Base-by-base conservation (phyloP, 352 stramenopile species). In the Pythium biforme region DNA sequence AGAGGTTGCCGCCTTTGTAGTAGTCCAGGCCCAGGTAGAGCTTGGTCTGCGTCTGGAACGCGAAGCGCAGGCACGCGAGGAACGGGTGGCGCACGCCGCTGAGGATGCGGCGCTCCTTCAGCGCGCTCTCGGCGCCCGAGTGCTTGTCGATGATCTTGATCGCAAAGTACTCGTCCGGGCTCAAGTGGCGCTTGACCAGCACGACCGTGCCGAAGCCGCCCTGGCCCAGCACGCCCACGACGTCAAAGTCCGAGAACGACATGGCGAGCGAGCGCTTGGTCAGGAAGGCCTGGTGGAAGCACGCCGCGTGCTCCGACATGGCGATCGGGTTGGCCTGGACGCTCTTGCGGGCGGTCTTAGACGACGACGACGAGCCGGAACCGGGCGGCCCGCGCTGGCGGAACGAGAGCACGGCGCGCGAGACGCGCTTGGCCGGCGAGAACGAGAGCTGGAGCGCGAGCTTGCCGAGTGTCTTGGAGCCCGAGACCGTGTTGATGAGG, bases 81-180 rank as follows among this genome's bases (percentile, higher is more conserved):
- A 94, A 94, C 53, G 85, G 85, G 54, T 94, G 85, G 31, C 79
- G 82, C 31, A 94, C 75, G 23, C 79, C 83, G 17, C 78, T 89
- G 64, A 94, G 60, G 39, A 94, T 94, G 23, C 81, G 79, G 6
- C 81, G 74, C 56, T 94, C 85, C 48, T 91, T 94, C 3, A 91
- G 55, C 27, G 85, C 83, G 23, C 73, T 86, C 56, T 94, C 82
- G 14, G 83, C 83, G 33, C 79, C 79, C 14, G 79, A 91, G 50
- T 90, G 77, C 60, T 94, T 94, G 71, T 91, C 83, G 59, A 92
- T 91, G 64, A 94, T 94, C 73, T 94, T 94, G 66, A 94, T 92
- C 41, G 85, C 85, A 59, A 92, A 94, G 66, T 89, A 89, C 58
- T 94, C 82, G 55, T 91, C 82, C 40, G 74, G 68, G 52, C 77